Base-by-base conservation (phyloP, 495 filamentous ascomycete genomes). In the Acidiella bohemica region DNA sequence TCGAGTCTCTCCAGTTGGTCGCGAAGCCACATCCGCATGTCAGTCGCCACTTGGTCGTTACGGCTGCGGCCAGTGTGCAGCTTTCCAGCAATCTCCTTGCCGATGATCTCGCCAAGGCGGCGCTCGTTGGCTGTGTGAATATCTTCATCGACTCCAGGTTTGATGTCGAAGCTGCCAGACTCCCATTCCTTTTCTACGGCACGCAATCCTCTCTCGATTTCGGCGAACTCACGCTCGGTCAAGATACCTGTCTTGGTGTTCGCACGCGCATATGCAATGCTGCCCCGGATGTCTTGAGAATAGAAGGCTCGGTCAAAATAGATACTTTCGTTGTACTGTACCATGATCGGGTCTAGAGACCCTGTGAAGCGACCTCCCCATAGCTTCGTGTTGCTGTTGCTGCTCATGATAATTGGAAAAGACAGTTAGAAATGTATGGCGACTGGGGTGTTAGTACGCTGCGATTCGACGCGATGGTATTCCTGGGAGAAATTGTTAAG, bases 41-140 rank as follows among this genome's bases (percentile, higher is more conserved):
- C 88, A 17, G 81, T 88, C 19, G 80, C 84, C 43, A 96, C 72
- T 64, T 96, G 90, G 64, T 96, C 90, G 55, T 96, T 96, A 32
- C 90, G 67, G 53, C 77, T 84, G 17, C 90, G 76, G 24, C 87
- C 87, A 2, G 87, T 95, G 67, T 95, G 88, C 44, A 95, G 71
- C 64, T 94, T 95, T 4, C 88, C 87, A 2, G 78, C 85, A 23
- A 85, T 78, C 2, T 81, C 70, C 55, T 78, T 86, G 50, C 87
- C 87, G 30, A 95, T 83, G 46, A 93, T 69, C 66, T 96, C 90
- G 27, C 80, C 80, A 16, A 96, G 66, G 28, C 87, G 73, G 38
- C 87, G 78, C 69, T 94, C 88, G 54, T 93, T 94, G 40, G 87
- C 86, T 0, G 88, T 94, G 63, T 94, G 87, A 47, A 93, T 93